Evolutionary conservation across 208 protist species (phyloP).

Genomic region (Wallacemonas sp.): DNA sequence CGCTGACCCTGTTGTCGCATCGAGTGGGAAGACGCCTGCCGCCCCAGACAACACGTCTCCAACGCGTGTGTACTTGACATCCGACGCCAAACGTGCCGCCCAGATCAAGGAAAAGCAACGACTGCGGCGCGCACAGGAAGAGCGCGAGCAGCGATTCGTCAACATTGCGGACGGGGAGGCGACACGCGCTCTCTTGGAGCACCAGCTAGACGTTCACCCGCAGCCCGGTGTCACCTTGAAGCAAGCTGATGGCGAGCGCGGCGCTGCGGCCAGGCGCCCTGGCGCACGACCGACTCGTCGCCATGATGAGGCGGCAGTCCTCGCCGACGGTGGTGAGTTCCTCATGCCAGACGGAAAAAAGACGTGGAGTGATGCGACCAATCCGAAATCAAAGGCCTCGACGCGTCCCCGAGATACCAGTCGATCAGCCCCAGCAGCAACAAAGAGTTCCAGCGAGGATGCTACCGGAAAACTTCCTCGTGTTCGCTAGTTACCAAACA

Average conservation of each 20-base stretch:
- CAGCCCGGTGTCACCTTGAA: conserved; percentile 32
- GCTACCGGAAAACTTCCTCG: neutral
- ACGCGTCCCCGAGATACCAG: neutral
- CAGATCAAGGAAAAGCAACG: conserved; percentile 13
- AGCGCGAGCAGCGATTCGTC: conserved; percentile 8
- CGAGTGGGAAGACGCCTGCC: neutral
- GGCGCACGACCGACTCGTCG: neutral
- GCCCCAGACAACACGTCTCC: too few species aligned
- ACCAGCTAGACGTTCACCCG: conserved; percentile 32
- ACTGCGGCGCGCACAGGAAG: neutral
- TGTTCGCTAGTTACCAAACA: neutral
- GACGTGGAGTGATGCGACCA: conserved; percentile 15
- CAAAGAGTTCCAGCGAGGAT: neutral
- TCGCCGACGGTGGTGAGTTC: conserved; percentile 63
- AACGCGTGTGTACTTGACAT: neutral
- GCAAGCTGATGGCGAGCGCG: neutral
- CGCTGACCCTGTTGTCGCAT: too few species aligned
- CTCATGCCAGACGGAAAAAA: conserved; percentile 39
- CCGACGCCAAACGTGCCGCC: conserved; percentile 10
- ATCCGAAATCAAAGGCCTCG: neutral
- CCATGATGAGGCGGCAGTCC: conserved; percentile 17
- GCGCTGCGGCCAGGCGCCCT: conserved; percentile 7
- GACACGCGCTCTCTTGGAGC: conserved; percentile 22
- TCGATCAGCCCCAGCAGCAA: neutral
- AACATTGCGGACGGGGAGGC: conserved; percentile 5